Conservation (phyloP, 345 rosid species). For the Pistacia vera region DNA sequence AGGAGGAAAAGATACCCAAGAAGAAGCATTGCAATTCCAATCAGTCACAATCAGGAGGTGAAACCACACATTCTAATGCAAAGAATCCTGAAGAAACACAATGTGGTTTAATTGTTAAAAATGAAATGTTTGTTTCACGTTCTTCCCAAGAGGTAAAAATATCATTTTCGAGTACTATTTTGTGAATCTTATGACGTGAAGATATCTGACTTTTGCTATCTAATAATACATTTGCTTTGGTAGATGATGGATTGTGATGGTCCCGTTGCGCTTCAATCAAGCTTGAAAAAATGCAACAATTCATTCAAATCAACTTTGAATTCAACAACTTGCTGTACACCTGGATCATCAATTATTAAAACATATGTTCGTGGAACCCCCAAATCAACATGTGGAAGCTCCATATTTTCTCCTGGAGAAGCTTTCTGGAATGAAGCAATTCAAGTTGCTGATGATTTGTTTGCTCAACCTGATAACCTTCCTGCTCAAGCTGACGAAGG, state of each 20-base stretch:
- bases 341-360: slow-evolving; percentile 54
- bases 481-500: slow-evolving; percentile 31
- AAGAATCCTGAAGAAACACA: slow-evolving; percentile 44
- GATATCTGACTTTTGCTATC: slow-evolving; percentile 18
- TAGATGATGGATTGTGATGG: slow-evolving; percentile 37
- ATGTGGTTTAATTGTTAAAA: slow-evolving; percentile 36
- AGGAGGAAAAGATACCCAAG: slow-evolving; percentile 44
- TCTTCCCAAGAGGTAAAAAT: slow-evolving; percentile 48
- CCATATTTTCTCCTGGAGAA: slow-evolving; percentile 94
- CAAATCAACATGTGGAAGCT: slow-evolving; percentile 78
- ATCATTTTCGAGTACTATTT: slow-evolving; percentile 2
- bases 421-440: slow-evolving; percentile 97
- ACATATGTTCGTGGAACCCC: slow-evolving; percentile 55
- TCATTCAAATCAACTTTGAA: slow-evolving; percentile 38
- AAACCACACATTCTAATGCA: slow-evolving; percentile 27
- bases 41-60: slow-evolving; percentile 31
- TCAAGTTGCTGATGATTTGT: slow-evolving; percentile 85
- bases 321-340: slow-evolving; percentile 56
- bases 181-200: slow-evolving; percentile 16
- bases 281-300: slow-evolving; percentile 65
- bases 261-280: slow-evolving; percentile 39
- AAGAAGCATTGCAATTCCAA: slow-evolving; percentile 48
- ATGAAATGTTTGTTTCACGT: slow-evolving; percentile 25
- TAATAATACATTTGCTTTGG: slow-evolving; percentile 7
- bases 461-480: slow-evolving; percentile 38